Evolutionary conservation across 345 rosid genomes (phyloP).

Genomic region (Garcia nutans): DNA sequence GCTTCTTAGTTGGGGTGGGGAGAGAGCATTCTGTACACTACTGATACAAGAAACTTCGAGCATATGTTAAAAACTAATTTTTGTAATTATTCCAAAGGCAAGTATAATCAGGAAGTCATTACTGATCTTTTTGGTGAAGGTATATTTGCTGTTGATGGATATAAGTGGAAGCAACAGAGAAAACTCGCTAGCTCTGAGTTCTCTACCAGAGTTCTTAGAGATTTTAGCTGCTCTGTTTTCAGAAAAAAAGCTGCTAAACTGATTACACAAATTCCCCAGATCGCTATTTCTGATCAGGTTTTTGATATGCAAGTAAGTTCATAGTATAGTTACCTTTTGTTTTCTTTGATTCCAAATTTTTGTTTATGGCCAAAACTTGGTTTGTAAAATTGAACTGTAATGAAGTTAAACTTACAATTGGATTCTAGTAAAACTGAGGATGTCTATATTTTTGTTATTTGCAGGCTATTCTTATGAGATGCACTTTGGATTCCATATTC

Average conservation of each 20-base stretch:
- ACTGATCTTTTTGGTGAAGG: conserved; percentile 71
- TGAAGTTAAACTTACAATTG: too few species aligned
- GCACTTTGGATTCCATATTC: conserved; percentile 65
- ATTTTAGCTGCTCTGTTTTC: conserved; percentile 65
- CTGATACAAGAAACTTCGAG: conserved; percentile 62
- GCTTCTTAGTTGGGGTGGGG: conserved; percentile 42
- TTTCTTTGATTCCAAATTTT: background rate
- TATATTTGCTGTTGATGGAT: conserved; percentile 72
- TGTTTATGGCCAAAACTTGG: background rate
- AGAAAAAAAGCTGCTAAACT: conserved; percentile 53
- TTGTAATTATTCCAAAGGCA: conserved; percentile 54
- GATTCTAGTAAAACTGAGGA: too few species aligned
- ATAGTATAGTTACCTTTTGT: too few species aligned
- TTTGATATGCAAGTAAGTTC: conserved; percentile 69
- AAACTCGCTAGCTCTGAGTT: conserved; percentile 78
- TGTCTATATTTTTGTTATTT: background rate
- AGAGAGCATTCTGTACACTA: conserved; percentile 48
- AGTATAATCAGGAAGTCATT: conserved; percentile 18
- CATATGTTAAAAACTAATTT: conserved; percentile 57
- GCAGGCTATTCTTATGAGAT: conserved; percentile 70
- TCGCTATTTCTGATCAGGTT: conserved; percentile 28
- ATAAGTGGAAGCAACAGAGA: conserved; percentile 79
- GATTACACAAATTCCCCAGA: conserved; percentile 30
- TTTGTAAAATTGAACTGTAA: too few species aligned
- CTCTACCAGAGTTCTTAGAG: conserved; percentile 63